Base-by-base conservation (phyloP, 768 basidiomycete genomes). In the Rhizopogon vinicolor region DNA sequence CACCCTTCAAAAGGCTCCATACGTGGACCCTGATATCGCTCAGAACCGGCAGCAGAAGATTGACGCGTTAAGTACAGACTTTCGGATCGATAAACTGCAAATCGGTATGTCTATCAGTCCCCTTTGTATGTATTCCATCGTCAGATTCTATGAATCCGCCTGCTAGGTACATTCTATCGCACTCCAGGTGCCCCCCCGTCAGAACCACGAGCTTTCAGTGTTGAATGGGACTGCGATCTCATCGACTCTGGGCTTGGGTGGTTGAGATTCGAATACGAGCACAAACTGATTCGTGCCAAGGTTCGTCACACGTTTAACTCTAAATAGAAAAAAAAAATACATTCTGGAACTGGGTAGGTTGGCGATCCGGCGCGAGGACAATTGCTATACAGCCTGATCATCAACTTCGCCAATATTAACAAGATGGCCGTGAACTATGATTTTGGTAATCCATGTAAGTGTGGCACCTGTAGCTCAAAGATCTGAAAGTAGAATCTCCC, bases 211-310 rank as follows among this genome's bases (percentile, higher is more conserved):
- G 72, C 75, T 2, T 92, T 87, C 65, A 91, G 88, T 0, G 71
- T 84, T 4, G 91, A 92, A 68, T 89, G 83, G 79, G 80, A 87
- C 53, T 69, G 75, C 41, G 72, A 81, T 41, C 84, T 81, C 56
- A 65, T 70, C 41, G 57, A 62, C 7, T 58, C 74, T 42, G 76
- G 81, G 37, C 74, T 77, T 33, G 86, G 78, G 0, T 77, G 79
- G 65, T 65, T 91, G 18, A 67, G 73, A 33, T 82, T 91, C 35
- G 80, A 86, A 53, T 90, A 89, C 60, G 83, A 84, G 29, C 80
- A 87, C 61, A 89, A 85, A 68, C 63, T 80, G 14, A 77, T 92
- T 37, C 79, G 80, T 13, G 75, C 90, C 14, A 75, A 74, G 68
- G 89, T 87, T 56, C 60, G 75, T 8, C 22, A 14, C 28, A 63